Base-by-base conservation (phyloP, 768 basidiomycete genomes). In the Phylloporus sp. region DNA sequence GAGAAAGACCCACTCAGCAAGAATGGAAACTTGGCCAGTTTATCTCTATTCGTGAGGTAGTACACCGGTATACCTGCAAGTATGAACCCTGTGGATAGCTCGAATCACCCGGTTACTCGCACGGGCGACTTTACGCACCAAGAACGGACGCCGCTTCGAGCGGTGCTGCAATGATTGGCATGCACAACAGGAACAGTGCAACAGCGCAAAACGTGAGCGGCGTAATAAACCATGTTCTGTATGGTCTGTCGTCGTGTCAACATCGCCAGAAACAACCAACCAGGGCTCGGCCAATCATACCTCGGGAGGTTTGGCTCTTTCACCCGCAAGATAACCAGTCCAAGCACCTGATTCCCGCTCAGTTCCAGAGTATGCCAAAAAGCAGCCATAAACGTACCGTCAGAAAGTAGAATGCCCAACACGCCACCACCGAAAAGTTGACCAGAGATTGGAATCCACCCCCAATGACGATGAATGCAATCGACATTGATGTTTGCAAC, bases 141-240 rank as follows among this genome's bases (percentile, higher is more conserved):
- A 96, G 73, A 6, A 92, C 94, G 8, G 92, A 83, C 6, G 89
- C 64, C 0, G 94, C 92, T 63, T 95, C 86, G 13, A 84, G 69
- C 7, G 95, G 95, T 18, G 94, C 93, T 4, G 95, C 95, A 46
- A 94, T 84, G 41, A 95, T 75, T 2, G 94, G 93, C 90, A 99
- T 95, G 58, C 84, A 86, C 9, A 99, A 71, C 42, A 98, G 73
- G 69, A 52, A 48, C 46, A 61, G 24, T 5, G 52, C 48, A 35
- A 92, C 90, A 26, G 77, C 84, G 58, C 92, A 95, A 66, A 98
- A 98, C 5, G 74, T 81, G 24, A 97, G 71, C 2, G 95, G 95
- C 0, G 95, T 97, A 29, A 80, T 76, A 27, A 96, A 86, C 84
- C 85, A 96, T 6, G 91, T 88, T 58, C 81, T 88, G 63, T 98